Evolutionary conservation across 1,284 basidiomycete species (phyloP), one percentile per base, ranked within the genome.

Genomic region (Schizophyllum amplum): DNA sequence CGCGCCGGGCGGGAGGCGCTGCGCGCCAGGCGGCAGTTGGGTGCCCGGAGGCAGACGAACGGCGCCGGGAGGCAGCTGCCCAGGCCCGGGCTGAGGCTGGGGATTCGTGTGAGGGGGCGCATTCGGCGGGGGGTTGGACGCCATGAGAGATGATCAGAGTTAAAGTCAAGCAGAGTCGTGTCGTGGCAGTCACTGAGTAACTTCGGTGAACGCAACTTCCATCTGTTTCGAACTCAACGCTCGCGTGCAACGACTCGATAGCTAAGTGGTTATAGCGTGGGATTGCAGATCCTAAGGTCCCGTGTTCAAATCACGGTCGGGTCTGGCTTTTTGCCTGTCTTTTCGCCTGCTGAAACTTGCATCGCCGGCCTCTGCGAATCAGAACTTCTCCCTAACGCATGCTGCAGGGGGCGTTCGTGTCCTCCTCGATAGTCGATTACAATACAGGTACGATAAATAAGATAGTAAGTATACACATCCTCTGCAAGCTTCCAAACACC

Each of bases 121-220:
- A 42, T 42, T 42, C 2, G 33, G 33, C 17, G 33, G 33, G 33
- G 33, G 13, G 33, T 9, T 42, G 33, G 33, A 42, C 11, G 33
- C 33, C 71, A 71, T 78, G 65, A 21, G 58, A 58, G 33, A 42
- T 42, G 33, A 25, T 62, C 53, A n/a, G 60, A 61, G 55, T 65
- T 63, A 2, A 64, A 66, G 49, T 57, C 42, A 33, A 27, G 17
- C 55, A 20, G 58, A 22, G 47, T 48, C 49, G 51, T 55, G 46
- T 42, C 33, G 33, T 9, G 33, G n/a, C n/a, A n/a, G n/a, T n/a
- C n/a, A n/a, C n/a, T n/a, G n/a, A n/a, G n/a, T n/a, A n/a, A n/a
- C n/a, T n/a, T n/a, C n/a, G n/a, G n/a, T n/a, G n/a, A n/a, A n/a
- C n/a, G n/a, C n/a, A n/a, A n/a, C n/a, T n/a, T n/a, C n/a, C n/a